Percentiles rank a stretch among this genome's conserved stretches.
These are phyloP conservation scores for Candida pseudoglaebosa DNA, from an alignment of 805 yeast species.

Conservation along the genomic window DNA sequence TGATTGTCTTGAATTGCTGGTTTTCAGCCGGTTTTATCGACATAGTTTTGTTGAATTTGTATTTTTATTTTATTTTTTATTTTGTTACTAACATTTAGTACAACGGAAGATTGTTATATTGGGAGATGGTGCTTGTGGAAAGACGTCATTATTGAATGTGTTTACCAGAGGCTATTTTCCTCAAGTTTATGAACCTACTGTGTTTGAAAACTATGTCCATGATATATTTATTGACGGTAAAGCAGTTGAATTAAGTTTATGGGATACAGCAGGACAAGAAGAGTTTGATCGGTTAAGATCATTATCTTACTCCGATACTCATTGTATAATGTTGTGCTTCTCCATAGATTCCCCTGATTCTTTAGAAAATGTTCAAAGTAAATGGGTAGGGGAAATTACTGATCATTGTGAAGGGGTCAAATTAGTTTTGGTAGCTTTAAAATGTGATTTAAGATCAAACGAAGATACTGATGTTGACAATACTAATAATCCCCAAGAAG, in stretches of 20 bases:
- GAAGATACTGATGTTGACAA: constrained; percentile 45
- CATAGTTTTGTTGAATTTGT: too few relatives aligned
- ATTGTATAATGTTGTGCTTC: constrained; percentile 94
- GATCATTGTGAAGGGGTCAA: constrained; percentile 97
- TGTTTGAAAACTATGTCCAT: constrained; percentile 94
- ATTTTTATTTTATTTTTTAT: too few relatives aligned
- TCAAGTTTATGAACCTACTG: constrained; percentile 97
- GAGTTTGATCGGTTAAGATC: constrained; percentile 94
- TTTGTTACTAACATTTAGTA: constrained; percentile 32
- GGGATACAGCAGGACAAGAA: constrained; percentile 99
- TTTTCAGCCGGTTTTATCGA: too few relatives aligned
- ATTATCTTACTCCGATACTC: constrained; percentile 90
- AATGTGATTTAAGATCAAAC: constrained; percentile 82
- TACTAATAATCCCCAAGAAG: constrained; percentile 17
- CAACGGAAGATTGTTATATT: constrained; percentile 90
- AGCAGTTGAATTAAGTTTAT: constrained; percentile 84
- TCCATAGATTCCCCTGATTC: constrained; percentile 94
- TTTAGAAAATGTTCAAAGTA: constrained; percentile 87
- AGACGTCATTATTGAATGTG: constrained; percentile 89
- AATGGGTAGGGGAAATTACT: constrained; percentile 96
- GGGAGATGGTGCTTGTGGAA: constrained; percentile 99
- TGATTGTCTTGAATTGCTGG: too few relatives aligned
- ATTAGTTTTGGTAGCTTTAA: constrained; percentile 86
- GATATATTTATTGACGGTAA: constrained; percentile 94
- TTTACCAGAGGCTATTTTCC: constrained; percentile 98